Base-by-base conservation (phyloP, 2,329 filamentous ascomycete species). In the Microascus cirrosus region DNA sequence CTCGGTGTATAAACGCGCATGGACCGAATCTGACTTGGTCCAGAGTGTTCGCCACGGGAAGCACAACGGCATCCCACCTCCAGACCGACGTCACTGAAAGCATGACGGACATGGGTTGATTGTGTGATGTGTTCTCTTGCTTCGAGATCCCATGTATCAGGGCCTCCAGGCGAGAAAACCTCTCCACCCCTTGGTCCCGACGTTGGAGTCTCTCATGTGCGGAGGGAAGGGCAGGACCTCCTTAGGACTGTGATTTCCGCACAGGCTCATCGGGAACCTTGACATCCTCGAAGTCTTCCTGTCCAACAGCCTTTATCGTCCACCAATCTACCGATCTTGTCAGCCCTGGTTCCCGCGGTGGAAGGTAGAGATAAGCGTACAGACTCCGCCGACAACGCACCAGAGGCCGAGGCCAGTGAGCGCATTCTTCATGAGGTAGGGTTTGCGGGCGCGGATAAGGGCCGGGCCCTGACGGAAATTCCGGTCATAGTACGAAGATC, bases 251-350 rank as follows among this genome's bases (percentile, higher is more conserved):
- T n/a, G 45, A 11, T 22, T 50, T 35, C 25, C 34, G 32, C 18
- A 50, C 39, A 4, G 89, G 86, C 56, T 81, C 77, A 69, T 90
- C 88, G 32, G 94, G 94, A 42, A 97, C 86, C 69, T 90, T 86
- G 65, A 97, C 92, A 69, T 99, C 94, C 59, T 92, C 89, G 75
- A 99, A 99, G 64, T 96, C 90, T 72, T 97, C 94, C 73, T 97
- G 94, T 51, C 93, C 90, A 68, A 99, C 89, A 58, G 90, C 90
- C 63, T 79, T 82, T 69, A 99, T 87, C 3, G 81, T 84, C 67
- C 83, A 84, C 63, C 73, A 74, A 65, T 83, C 81, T 83, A 59
- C 53, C 36, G 2, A 24, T 50, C 50, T 24, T 15, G 55, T 53
- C 15, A 53, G 51, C 32, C 51, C 8, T 35, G 51, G 51, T 53